Evolutionary conservation across 805 yeast species (phyloP), one percentile per base, ranked within the genome.

Genomic region (Kuraishia ogatae): DNA sequence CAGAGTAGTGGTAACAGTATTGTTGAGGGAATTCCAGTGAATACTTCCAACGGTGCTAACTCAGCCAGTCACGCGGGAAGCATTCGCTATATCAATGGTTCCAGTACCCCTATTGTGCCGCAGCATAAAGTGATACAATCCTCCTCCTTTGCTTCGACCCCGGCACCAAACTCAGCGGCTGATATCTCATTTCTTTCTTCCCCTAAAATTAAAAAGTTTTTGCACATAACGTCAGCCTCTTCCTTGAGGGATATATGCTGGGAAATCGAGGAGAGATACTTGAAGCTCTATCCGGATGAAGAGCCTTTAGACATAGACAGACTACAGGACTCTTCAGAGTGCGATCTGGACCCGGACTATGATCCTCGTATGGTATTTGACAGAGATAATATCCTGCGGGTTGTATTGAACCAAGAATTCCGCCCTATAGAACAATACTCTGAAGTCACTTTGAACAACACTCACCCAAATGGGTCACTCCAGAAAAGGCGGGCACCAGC

Each of bases 331-430:
- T 67, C 67, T 48, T 78, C 81, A 56, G 78, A 77, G 55, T 87
- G 92, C 60, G 96, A 89, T 64, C 70, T 89, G 55, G 96, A 89
- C 66, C 92, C 92, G 0, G 96, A 87, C 57, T 88, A 83, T 59
- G 57, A 67, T 2, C 85, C 83, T 0, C 77, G 77, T 10, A 89
- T 87, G 61, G 84, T 87, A 5, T 87, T 89, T 62, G 81, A 75
- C 53, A 67, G 69, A 15, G 75, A 71, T 56, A 78, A 75, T 56
- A 67, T 75, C 3, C 77, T 82, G 8, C 68, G 78, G 48, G 83
- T 80, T 1, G 59, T 80, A 2, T 60, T 80, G 26, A 67, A 67
- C 28, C 65, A 69, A 50, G 82, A 79, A 29, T 78, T 68, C 39
- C n/a, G n/a, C 43, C 15, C 6, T 8, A 3, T 35, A 15, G 43